Conservation (phyloP, 169 alveolate genomes). For the Plasmodium berghei region DNA sequence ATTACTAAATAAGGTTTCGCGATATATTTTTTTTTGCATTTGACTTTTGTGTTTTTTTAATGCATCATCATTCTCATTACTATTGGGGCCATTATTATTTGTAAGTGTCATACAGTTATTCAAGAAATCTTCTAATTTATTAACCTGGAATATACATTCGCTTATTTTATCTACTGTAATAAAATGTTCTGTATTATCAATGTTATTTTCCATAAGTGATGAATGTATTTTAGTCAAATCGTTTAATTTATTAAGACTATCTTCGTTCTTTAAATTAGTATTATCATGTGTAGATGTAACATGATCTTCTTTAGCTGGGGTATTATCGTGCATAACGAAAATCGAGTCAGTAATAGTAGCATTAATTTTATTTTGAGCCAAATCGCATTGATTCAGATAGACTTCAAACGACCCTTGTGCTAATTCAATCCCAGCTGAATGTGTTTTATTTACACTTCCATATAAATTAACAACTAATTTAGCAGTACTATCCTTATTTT, state of each 20-base stretch:
- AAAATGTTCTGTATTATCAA: conserved; percentile 22
- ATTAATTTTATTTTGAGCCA: no score
- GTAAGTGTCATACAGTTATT: conserved; percentile 3
- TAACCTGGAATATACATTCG: conserved; percentile 8
- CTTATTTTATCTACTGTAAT: conserved; percentile 17
- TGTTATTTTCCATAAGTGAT: conserved; percentile 5
- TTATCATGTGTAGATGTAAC: no score
- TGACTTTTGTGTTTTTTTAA: background rate
- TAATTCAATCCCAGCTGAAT: background rate
- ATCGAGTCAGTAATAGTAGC: no score
- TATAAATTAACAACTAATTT: background rate
- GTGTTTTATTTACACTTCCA: conserved; percentile 5
- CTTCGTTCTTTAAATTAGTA: background rate
- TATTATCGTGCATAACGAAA: no score
- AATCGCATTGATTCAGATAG: no score
- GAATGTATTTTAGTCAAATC: background rate
- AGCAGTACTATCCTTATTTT: background rate
- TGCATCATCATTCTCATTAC: background rate
- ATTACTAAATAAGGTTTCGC: background rate
- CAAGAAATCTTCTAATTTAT: conserved; percentile 29
- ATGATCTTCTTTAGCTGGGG: no score
- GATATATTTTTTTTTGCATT: background rate
- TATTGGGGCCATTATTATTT: background rate
- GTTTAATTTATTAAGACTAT: no score
- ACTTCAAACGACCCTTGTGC: background rate